Evolutionary conservation across 225 moss, liverwort and hornwort genomes (phyloP).

Genomic region (Climacium dendroides): DNA sequence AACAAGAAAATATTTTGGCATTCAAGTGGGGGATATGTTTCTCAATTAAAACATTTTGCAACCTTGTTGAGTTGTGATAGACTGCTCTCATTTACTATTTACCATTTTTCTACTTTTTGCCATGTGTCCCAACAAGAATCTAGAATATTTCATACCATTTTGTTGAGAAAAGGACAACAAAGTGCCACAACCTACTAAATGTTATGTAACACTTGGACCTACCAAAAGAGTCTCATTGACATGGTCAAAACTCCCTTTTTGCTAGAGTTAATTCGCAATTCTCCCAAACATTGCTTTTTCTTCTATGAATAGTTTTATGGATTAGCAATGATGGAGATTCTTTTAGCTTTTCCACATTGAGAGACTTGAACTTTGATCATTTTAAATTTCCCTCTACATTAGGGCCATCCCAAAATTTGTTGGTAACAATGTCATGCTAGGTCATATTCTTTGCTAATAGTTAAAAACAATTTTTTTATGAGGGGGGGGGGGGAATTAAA

Average conservation of each 20-base stretch:
- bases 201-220: background rate
- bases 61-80: rapidly evolving
- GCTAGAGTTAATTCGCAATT: rapidly evolving
- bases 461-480: too few relatives aligned
- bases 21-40: background rate
- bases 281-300: background rate
- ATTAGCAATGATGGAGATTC: background rate
- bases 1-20: background rate
- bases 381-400: background rate
- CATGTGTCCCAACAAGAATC: rapidly evolving
- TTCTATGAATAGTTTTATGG: background rate
- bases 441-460: background rate
- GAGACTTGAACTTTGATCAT: background rate
- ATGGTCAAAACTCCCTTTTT: background rate
- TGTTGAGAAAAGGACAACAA: rapidly evolving
- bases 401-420: background rate
- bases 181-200: too few relatives aligned
- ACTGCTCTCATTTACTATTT: background rate
- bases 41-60: background rate
- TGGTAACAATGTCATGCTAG: background rate
- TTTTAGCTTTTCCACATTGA: too few relatives aligned
- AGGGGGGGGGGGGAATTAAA: too few relatives aligned
- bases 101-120: rapidly evolving
- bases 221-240: background rate
- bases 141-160: background rate